Base-by-base conservation (phyloP, 2,329 filamentous ascomycete genomes). In the Ascochyta lentis region DNA sequence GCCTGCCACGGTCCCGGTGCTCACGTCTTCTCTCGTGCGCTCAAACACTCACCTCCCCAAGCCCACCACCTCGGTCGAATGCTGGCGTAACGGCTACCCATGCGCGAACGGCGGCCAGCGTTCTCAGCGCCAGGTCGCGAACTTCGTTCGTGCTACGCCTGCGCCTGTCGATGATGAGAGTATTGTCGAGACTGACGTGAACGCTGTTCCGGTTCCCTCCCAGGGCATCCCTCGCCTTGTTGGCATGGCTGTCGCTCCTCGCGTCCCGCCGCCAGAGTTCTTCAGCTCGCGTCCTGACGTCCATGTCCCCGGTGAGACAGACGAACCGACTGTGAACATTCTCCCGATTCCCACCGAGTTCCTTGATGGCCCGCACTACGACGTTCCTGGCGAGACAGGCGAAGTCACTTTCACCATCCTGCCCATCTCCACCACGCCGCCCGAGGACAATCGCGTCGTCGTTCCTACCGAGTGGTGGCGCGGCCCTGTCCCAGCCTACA, bases 31-130 rank as follows among this genome's bases (percentile, higher is more conserved):
- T 16, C 29, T 35, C 1, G 15, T 29, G 4, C 13, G 15, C 9
- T 43, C 50, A 3, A 41, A 46, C 26, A 33, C 39, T 1, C 34
- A 15, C n/a, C 8, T 40, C 16, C 15, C 22, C 40, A 34, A 29
- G 29, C 34, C 45, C 6, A 49, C 40, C 4, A 45, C 44, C 2
- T 45, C 41, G 4, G 15, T 50, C n/a, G 6, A 46, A 29, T 46
- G 41, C 41, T 55, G 52, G 52, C 40, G 29, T 34, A 23, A 54
- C n/a, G 52, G 45, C 0, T 54, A 54, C 10, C 51, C 51, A 6
- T 54, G 45, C 34, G 38, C 43, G 23, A 37, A 37, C 39, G 39
- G 47, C 12, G 31, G 42, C 3, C 19, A 43, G 37, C 50, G 33
- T 6, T 31, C 19, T 43, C 50, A 38, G 50, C 50, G 50, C 12